Conservation (phyloP, 768 basidiomycete species). For the Lactarius tabidus region DNA sequence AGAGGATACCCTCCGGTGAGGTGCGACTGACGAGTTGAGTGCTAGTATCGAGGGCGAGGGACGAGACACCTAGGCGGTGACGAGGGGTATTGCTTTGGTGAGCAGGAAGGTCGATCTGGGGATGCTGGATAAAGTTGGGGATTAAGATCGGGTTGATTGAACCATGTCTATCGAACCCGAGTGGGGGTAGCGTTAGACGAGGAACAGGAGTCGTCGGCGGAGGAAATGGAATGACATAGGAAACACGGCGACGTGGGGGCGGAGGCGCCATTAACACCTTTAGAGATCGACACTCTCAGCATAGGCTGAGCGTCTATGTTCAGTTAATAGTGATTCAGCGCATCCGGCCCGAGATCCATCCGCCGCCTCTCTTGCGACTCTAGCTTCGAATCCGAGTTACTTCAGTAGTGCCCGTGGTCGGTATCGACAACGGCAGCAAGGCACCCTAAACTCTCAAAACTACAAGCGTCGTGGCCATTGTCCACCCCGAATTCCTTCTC, state of each 20-base stretch:
- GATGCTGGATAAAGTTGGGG: conserved; percentile 29
- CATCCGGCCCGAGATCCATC: too few species aligned
- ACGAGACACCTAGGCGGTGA: conserved; percentile 82
- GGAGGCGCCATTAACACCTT: conserved; percentile 24
- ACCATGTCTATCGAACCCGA: conserved; percentile 60
- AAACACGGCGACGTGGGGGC: conserved; percentile 64
- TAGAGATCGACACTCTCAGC: not conserved
- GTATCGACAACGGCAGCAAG: too few species aligned
- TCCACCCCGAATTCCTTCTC: too few species aligned
- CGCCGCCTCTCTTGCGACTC: too few species aligned
- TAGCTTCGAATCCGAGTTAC: too few species aligned
- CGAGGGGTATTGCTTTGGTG: conserved; percentile 31
- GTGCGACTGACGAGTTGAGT: conserved; percentile 66
- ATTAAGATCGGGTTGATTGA: conserved; percentile 65
- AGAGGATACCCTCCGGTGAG: conserved; percentile 81
- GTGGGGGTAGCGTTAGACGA: conserved; percentile 65
- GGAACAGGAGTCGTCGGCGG: conserved; percentile 54
- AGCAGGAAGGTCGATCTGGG: not conserved
- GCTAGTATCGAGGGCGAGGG: conserved; percentile 82
- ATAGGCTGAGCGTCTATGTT: too few species aligned
- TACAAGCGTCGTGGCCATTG: too few species aligned
- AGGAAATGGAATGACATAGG: conserved; percentile 78
- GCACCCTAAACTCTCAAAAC: too few species aligned
- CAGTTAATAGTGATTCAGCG: too few species aligned
- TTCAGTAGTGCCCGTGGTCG: too few species aligned